Conservation (phyloP, 2,329 filamentous ascomycete species). For the Fusarium subglutinans region DNA sequence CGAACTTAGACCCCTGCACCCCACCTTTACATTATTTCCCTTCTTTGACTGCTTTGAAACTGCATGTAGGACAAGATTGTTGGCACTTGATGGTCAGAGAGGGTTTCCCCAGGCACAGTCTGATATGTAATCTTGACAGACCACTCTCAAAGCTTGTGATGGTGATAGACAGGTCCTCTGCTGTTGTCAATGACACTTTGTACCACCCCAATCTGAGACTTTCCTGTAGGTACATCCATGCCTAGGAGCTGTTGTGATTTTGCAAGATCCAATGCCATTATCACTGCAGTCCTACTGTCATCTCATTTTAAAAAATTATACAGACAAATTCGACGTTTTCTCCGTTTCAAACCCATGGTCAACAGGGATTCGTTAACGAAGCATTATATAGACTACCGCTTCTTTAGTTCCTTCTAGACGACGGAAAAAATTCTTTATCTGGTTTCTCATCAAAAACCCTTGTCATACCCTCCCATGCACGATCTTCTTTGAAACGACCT, state of each 20-base stretch:
- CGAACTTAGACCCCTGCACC: constrained; percentile 6
- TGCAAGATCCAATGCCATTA: background rate
- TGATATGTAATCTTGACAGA: constrained; percentile 2
- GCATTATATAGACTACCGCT: background rate
- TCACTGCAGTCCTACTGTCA: background rate
- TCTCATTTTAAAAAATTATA: constrained; percentile 1
- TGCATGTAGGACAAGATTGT: constrained; percentile 3
- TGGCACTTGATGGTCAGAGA: constrained; percentile 10
- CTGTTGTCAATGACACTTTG: background rate
- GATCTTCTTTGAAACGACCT: constrained; percentile 31
- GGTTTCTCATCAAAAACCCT: constrained; percentile 1
- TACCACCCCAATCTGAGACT: background rate
- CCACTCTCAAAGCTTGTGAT: background rate
- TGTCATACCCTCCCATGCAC: constrained; percentile 13
- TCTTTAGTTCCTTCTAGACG: constrained; percentile 1
- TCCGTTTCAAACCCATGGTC: constrained; percentile 5
- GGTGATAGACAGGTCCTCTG: background rate
- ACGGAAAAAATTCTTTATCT: background rate
- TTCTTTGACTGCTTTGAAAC: background rate
- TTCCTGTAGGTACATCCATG: background rate
- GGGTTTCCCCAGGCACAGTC: constrained; percentile 1
- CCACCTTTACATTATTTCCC: constrained; percentile 9
- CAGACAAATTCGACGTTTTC: constrained; percentile 3
- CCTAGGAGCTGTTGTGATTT: background rate
- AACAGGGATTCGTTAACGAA: background rate